Evolutionary conservation across 805 yeast species (phyloP).

Genomic region (Barnettozyma salicaria): DNA sequence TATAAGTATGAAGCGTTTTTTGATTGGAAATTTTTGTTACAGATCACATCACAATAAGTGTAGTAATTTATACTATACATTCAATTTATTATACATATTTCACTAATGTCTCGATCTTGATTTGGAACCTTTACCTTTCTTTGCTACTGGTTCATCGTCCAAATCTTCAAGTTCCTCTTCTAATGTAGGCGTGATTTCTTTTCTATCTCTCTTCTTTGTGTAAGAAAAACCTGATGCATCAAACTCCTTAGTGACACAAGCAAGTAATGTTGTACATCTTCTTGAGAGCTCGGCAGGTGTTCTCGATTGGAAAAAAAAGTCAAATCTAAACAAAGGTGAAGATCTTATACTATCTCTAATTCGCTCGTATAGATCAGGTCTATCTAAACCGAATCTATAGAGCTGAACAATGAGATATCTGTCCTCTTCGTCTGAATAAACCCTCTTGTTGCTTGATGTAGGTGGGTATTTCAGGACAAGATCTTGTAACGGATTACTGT

Average conservation of each 20-base stretch:
- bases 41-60: no score
- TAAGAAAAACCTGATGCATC: conserved; percentile 30
- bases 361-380: conserved; percentile 70
- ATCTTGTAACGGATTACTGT: conserved; percentile 75
- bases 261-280: conserved; percentile 73
- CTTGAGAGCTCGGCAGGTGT: conserved; percentile 72
- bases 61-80: no score
- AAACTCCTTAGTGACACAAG: conserved; percentile 67
- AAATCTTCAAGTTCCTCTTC: conserved; percentile 8
- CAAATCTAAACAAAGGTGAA: conserved; percentile 76
- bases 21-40: no score
- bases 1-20: no score
- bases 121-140: conserved; percentile 1
- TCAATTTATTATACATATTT: no score
- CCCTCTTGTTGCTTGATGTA: conserved; percentile 54
- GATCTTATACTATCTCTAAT: conserved; percentile 69
- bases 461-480: conserved; percentile 68
- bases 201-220: conserved; percentile 6
- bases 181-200: background rate
- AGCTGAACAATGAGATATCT: conserved; percentile 76
- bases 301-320: conserved; percentile 80
- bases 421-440: conserved; percentile 86
- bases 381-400: conserved; percentile 74
- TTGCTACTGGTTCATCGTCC: conserved; percentile 1
- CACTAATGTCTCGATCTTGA: no score